Conservation (phyloP, 371 early-diverging fungal species). For the Syncephalastrum contaminatum region DNA sequence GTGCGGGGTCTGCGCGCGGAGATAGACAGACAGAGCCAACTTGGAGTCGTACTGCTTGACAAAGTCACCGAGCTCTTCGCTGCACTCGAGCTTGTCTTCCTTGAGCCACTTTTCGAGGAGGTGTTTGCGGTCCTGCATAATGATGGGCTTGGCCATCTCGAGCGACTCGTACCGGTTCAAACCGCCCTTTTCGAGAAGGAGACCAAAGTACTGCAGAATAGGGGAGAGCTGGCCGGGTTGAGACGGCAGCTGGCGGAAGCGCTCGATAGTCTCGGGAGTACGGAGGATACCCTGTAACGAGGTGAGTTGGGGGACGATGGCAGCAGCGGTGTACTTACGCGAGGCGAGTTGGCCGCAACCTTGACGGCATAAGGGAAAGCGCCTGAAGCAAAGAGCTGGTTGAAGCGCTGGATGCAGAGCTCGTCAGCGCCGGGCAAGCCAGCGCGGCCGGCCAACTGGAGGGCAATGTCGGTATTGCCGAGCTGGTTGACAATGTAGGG, state of each 20-base stretch:
- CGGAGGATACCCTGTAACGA: conserved; percentile 82
- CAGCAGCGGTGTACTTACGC: conserved; percentile 39
- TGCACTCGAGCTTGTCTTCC: conserved; percentile 96
- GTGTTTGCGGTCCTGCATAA: conserved; percentile 90
- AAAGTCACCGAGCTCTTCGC: conserved; percentile 97
- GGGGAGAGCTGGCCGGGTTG: conserved; percentile 86
- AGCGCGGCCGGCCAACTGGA: conserved; percentile 86
- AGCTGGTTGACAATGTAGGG: conserved; percentile 86
- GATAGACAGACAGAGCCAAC: conserved; percentile 93
- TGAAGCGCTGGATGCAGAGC: conserved; percentile 86
- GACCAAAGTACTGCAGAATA: conserved; percentile 96
- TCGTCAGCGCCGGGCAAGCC: conserved; percentile 96
- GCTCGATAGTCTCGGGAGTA: conserved; percentile 92
- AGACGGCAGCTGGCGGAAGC: conserved; percentile 84
- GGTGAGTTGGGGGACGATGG: background rate
- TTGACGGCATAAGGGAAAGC: conserved; percentile 91
- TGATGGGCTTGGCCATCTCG: conserved; percentile 91
- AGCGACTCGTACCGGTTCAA: conserved; percentile 94
- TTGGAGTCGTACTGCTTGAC: conserved; percentile 89
- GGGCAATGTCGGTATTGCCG: conserved; percentile 87
- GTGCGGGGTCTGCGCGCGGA: conserved; percentile 89
- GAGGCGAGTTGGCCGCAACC: conserved; percentile 93
- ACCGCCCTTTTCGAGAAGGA: conserved; percentile 92
- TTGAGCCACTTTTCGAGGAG: conserved; percentile 97
- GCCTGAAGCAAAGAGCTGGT: conserved; percentile 76